phyloP scores from a whole-genome alignment of 169 alveolate genomes.

The Sarcocystis neurona region DNA sequence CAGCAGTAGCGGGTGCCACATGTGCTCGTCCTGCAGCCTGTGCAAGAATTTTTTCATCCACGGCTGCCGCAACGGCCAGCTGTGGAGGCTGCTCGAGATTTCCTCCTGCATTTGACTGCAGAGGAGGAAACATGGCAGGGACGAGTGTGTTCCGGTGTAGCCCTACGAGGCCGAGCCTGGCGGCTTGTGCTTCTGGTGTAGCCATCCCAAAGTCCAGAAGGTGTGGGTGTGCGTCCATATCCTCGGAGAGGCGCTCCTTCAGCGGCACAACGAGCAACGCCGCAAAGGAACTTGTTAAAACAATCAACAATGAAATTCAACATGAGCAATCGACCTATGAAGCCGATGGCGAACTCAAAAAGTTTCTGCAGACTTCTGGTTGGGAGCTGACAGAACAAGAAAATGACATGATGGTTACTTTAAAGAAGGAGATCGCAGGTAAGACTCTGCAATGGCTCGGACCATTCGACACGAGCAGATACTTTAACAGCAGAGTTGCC shows the following conservation, averaged over 20 bases:
- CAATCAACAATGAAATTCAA: conserved; percentile 32
- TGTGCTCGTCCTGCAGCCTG: too few relatives aligned
- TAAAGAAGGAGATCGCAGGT: conserved; percentile 65
- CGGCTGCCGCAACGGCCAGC: too few relatives aligned
- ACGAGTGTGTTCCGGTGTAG: neutral
- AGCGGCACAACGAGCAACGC: neutral
- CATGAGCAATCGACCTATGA: conserved; percentile 44
- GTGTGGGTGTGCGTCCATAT: neutral
- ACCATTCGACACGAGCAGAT: too few relatives aligned
- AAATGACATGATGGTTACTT: conserved; percentile 82
- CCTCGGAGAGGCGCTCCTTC: neutral
- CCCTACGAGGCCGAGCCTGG: neutral
- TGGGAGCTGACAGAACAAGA: conserved; percentile 83
- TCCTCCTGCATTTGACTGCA: too few relatives aligned
- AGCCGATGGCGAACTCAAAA: conserved; percentile 10
- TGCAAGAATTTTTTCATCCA: too few relatives aligned
- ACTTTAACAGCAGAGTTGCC: too few relatives aligned
- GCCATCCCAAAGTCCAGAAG: neutral
- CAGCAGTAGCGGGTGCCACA: too few relatives aligned
- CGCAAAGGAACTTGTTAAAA: neutral
- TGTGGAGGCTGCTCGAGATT: too few relatives aligned
- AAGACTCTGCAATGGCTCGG: too few relatives aligned
- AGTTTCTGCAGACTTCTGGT: conserved; percentile 22
- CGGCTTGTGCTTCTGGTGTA: neutral
- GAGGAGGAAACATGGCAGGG: neutral